Conservation (phyloP, 2,329 filamentous ascomycete species). For the Penicillium sclerotiorum region DNA sequence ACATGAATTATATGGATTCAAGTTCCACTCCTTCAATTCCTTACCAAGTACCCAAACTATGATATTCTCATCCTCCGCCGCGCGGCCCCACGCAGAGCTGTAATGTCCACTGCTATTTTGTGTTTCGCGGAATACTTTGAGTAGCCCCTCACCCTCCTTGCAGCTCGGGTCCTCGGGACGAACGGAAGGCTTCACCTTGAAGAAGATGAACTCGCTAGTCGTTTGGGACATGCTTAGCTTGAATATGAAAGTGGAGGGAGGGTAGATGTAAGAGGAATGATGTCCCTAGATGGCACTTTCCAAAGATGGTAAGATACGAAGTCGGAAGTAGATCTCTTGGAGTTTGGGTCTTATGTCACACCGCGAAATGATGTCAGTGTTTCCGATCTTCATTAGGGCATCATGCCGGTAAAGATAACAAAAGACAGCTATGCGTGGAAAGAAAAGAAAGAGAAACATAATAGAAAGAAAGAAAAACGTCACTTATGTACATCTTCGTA, state of each 20-base stretch:
- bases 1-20: too few species aligned
- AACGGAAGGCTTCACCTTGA: conserved; percentile 40
- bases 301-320: too few species aligned
- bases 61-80: conserved; percentile 38
- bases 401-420: conserved; percentile 7
- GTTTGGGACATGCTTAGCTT: conserved; percentile 23
- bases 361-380: conserved; percentile 22
- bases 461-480: neutral
- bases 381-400: conserved; percentile 12
- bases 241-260: neutral
- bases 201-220: conserved; percentile 39
- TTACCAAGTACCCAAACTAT: conserved; percentile 43
- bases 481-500: conserved; percentile 17
- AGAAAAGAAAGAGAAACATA: neutral
- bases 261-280: neutral
- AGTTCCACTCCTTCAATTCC: conserved; percentile 5
- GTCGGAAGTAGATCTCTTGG: conserved; percentile 1
- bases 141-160: conserved; percentile 34
- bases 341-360: conserved; percentile 21
- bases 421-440: neutral
- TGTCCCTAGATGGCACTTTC: too few species aligned
- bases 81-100: conserved; percentile 41
- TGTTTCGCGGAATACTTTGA: conserved; percentile 30
- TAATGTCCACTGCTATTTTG: conserved; percentile 39
- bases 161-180: conserved; percentile 41